A percentile compares a stretch with the other conserved stretches of the same genome.
Conservation (phyloP, 1,284 basidiomycete genomes). For the Cutaneotrichosporon mucoides region DNA sequence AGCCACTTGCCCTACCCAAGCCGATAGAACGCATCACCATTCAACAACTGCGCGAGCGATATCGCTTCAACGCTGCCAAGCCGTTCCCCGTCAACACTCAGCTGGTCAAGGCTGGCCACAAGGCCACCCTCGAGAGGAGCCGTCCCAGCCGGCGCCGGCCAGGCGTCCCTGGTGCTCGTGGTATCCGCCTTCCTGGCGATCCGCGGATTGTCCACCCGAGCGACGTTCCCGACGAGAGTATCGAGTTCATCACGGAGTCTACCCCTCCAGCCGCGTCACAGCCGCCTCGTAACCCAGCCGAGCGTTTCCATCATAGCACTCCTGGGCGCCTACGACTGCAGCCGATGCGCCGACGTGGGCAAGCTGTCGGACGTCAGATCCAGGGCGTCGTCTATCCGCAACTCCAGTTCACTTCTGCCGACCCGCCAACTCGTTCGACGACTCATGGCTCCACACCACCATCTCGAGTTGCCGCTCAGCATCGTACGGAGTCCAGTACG, state of each 20-base stretch:
- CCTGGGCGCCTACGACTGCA: neutral
- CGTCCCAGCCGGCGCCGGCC: neutral
- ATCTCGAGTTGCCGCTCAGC: neutral
- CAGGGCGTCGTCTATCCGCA: neutral
- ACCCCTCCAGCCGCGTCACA: neutral
- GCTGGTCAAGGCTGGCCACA: neutral
- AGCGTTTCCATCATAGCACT: neutral
- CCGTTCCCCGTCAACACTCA: neutral
- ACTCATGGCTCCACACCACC: neutral
- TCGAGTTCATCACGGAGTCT: neutral
- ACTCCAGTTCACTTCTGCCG: neutral
- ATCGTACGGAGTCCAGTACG: too few relatives aligned
- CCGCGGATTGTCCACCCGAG: constrained; percentile 6
- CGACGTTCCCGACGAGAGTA: neutral
- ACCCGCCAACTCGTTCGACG: neutral
- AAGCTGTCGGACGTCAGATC: neutral
- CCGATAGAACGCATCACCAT: neutral
- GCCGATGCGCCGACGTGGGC: neutral
- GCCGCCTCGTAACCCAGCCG: neutral
- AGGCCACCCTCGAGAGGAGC: neutral
- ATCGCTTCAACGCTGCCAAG: neutral
- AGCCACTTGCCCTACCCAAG: neutral
- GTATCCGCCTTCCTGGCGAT: neutral
- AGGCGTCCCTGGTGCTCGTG: neutral
- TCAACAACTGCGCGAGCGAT: neutral